A percentile compares a stretch with the other conserved stretches of the same genome.
phyloP scores from a whole-genome alignment of 371 early-diverging fungal species.

The Actinomucor elegans region DNA sequence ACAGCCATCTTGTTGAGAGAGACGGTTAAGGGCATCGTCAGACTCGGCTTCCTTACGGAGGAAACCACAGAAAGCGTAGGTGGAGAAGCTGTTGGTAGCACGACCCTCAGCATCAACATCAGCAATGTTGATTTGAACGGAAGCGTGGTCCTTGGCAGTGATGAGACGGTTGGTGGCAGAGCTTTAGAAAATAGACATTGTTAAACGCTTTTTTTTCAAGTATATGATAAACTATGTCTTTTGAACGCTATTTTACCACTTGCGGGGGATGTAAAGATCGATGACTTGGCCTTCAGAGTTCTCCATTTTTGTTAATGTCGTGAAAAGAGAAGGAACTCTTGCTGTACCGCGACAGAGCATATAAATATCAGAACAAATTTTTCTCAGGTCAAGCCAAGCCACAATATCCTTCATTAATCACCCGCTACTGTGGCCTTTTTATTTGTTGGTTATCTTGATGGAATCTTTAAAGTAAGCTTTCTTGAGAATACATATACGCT shows the following conservation, averaged over 20 bases:
- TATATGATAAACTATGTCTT: too few relatives aligned
- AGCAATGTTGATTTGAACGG: constrained; percentile 97
- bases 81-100: constrained; percentile 74
- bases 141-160: constrained; percentile 92
- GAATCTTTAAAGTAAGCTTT: too few relatives aligned
- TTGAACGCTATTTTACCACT: too few relatives aligned
- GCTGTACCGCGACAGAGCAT: too few relatives aligned
- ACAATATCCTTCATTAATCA: too few relatives aligned
- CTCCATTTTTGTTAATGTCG: constrained; percentile 47
- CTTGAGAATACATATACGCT: too few relatives aligned
- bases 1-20: constrained; percentile 89
- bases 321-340: constrained; percentile 26
- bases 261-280: constrained; percentile 95
- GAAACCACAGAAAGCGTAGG: constrained; percentile 94
- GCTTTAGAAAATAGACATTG: constrained; percentile 26
- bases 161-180: constrained; percentile 57
- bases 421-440: too few relatives aligned
- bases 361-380: too few relatives aligned
- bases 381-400: too few relatives aligned
- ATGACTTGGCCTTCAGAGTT: constrained; percentile 77
- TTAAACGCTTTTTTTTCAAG: not conserved
- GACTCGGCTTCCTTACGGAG: constrained; percentile 90
- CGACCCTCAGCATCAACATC: constrained; percentile 92
- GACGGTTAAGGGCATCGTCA: constrained; percentile 96
- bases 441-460: too few relatives aligned